Base-by-base conservation (phyloP, 441 rosid genomes). In the Eruca vesicaria region DNA sequence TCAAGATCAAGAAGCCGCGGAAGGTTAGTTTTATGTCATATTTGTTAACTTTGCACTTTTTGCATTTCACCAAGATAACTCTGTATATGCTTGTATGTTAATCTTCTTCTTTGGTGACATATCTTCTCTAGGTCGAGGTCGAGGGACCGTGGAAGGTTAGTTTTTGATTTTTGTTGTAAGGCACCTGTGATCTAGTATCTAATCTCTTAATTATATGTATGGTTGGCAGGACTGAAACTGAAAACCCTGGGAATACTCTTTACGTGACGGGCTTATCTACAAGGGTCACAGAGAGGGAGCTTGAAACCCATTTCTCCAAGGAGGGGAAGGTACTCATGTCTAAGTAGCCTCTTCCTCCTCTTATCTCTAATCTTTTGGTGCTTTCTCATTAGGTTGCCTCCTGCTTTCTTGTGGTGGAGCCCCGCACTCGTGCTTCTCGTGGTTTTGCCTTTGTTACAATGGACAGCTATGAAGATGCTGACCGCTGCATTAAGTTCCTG, bases 381-480 rank as follows among this genome's bases (percentile, higher is more conserved):
- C 6, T 63, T 78, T 68, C 72, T 12, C 72, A 77, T 41, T 6
- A 90, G 98, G 97, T 90, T 74, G 85, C 87, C 14, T 89, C 95
- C 1, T 89, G 97, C 79, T 89, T 89, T 77, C 97, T 93, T 68
- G 98, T 93, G n/a, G 84, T 88, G 81, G 98, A 93, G 76, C 97
- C 97, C 38, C 95, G 97, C 3, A 89, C 94, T 6, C 91, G 92
- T 26, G 86, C 87, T 38, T 93, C 97, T 77, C 94, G 92, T 38
- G 98, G 97, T 61, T 93, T 90, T 86, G 97, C 95, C 63, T 90
- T 93, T 79, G 82, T 90, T 65, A 88, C 93, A 7, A 93, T 93
- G 98, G 90, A 89, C 63, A 50, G 0, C 58, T 71, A 78, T 75
- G 94, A 93, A 26, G 98, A 83, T 83, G 98, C 96, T 59, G 82